A percentile compares a stretch with the other conserved stretches of the same genome.
phyloP scores from a whole-genome alignment of 768 basidiomycete species.

The Strobilomyces dryophilus region DNA sequence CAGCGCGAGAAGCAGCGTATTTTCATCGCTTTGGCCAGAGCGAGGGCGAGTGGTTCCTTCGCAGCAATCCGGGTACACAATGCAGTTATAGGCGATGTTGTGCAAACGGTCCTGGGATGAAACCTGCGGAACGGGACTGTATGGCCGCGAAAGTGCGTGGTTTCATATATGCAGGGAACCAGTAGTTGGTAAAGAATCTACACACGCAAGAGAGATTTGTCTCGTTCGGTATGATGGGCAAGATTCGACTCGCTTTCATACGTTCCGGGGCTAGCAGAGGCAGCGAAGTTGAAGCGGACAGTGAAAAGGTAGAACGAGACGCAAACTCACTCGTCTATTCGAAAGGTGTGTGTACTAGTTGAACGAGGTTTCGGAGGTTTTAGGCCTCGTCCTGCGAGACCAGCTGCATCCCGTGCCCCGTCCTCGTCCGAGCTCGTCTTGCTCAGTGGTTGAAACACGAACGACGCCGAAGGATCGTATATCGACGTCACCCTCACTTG shows the following conservation, averaged over 20 bases:
- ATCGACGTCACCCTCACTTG: slow-evolving; percentile 83
- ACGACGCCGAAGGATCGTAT: slow-evolving; percentile 82
- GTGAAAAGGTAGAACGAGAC: too few species aligned
- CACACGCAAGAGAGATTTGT: slow-evolving; percentile 39
- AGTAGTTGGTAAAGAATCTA: slow-evolving; percentile 37
- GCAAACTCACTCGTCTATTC: too few species aligned
- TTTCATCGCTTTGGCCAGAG: too few species aligned
- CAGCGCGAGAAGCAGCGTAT: too few species aligned
- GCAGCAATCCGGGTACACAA: not conserved
- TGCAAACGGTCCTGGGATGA: not conserved
- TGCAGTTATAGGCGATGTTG: not conserved
- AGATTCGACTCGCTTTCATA: too few species aligned
- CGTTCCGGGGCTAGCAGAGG: too few species aligned
- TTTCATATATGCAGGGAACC: slow-evolving; percentile 39
- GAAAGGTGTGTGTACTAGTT: too few species aligned
- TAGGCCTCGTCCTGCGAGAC: slow-evolving; percentile 70
- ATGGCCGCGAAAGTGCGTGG: slow-evolving; percentile 8
- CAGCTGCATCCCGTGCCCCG: slow-evolving; percentile 63
- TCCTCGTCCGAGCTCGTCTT: slow-evolving; percentile 34
- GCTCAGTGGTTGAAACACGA: slow-evolving; percentile 72
- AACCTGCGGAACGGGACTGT: too few species aligned
- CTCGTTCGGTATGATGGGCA: too few species aligned
- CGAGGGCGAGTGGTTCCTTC: not conserved
- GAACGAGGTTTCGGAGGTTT: too few species aligned
- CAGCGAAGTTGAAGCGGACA: too few species aligned